phyloP scores from a whole-genome alignment of 192 early-diverging fungal genomes.

The Tieghemiomyces parasiticus region DNA sequence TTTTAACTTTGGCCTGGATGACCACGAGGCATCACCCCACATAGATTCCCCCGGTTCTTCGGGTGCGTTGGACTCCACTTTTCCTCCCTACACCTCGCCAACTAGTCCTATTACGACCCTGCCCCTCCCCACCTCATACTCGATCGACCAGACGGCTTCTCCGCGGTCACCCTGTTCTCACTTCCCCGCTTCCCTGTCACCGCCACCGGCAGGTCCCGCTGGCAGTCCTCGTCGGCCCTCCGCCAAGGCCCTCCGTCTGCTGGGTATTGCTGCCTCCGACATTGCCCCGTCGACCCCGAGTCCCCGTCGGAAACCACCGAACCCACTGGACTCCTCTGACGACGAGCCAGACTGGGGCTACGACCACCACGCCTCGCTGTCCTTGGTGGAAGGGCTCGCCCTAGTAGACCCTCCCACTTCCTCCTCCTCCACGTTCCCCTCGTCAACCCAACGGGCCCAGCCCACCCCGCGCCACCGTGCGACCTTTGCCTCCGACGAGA shows the following conservation, averaged over 20 bases:
- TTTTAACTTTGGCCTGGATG: not conserved
- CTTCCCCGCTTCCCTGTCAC: no score
- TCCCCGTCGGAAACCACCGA: not conserved
- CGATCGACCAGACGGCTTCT: no score
- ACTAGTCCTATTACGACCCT: no score
- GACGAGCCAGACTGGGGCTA: not conserved
- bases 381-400: conserved; percentile 13
- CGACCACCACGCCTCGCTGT: not conserved
- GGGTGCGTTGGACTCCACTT: no score
- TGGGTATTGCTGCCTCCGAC: conserved; percentile 17
- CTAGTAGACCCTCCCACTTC: conserved; percentile 1
- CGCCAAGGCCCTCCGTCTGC: conserved; percentile 23
- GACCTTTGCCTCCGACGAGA: conserved; percentile 20
- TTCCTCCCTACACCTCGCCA: no score
- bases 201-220: no score
- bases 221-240: not conserved
- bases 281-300: no score
- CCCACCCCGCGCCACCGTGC: not conserved
- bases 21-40: not conserved
- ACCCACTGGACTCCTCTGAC: not conserved
- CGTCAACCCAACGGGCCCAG: no score
- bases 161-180: no score
- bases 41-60: no score
- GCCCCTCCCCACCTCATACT: no score
- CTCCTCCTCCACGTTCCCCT: not conserved